Base-by-base conservation (phyloP, 106 monocot genomes). In the Apostasia ramifera region DNA sequence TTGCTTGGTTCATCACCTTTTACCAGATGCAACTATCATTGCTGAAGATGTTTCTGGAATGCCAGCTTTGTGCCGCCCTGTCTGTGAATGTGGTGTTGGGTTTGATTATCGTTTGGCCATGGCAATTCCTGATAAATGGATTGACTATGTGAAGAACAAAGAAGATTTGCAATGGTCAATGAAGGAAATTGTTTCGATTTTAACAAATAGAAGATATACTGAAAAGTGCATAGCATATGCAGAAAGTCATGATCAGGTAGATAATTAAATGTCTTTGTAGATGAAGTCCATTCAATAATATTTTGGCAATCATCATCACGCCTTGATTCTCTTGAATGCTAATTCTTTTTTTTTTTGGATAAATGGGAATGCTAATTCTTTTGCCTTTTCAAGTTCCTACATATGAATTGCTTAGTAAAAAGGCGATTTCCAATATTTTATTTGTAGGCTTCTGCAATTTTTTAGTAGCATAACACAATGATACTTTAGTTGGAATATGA, bases 11-110 rank as follows among this genome's bases (percentile, higher is more conserved):
- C 85, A 88, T 66, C 70, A 64, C 14, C 62, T 94, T 46, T 49
- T 94, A 58, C 94, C 94, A 54, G 88, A 94, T 77, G 88, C 73
- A 42, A 88, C 85, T 61, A 73, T 90, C 43, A 46, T 94, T 75
- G 94, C 94, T 59, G 94, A 94, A 79, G 94, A 94, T 91, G 94
- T 94, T 66, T 94, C 94, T 50, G 94, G 94, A 47, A 94, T 91
- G 88, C 94, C 94, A 55, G 81, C 73, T 13, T 71, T 94, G 7
- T 87, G 94, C 56, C 75, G 81, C 14, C 83, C 83, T 53, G 88
- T 91, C 43, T 59, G 66, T 54, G 94, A 94, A 83, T 85, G 90
- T 76, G 94, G 88, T 63, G 81, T 91, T 10, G 94, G 94, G 44
- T 94, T 94, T 77, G 85, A 83, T 65, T 91, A 88, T 68, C 80